A percentile compares a stretch with the other conserved stretches of the same genome.
Evolutionary conservation across 257 asterid species (phyloP).

Genomic region (Solanum sejunctum): DNA sequence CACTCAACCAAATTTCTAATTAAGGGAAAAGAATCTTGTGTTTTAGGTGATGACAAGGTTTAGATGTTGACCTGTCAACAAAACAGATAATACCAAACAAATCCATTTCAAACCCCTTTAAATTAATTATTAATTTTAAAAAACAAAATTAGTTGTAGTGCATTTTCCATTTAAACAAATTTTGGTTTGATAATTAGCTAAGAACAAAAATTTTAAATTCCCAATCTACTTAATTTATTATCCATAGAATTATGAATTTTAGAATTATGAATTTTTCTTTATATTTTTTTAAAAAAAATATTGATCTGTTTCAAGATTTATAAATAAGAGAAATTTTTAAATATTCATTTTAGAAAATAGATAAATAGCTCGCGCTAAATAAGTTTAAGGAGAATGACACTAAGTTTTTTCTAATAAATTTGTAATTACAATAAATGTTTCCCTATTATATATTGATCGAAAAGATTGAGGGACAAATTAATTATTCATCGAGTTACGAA

Average conservation of each 20-base stretch:
- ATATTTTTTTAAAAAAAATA: background rate
- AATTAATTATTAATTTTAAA: constrained; percentile 12
- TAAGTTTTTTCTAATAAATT: too few species aligned
- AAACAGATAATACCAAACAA: constrained; percentile 48
- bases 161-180: background rate
- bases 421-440: too few species aligned
- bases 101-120: constrained; percentile 21
- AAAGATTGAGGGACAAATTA: too few species aligned
- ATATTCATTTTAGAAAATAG: background rate
- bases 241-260: background rate
- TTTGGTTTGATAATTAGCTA: background rate
- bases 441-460: too few species aligned
- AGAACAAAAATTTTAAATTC: background rate
- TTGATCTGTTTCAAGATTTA: background rate
- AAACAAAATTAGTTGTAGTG: constrained; percentile 13
- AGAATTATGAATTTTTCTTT: background rate
- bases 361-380: too few species aligned
- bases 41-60: constrained; percentile 30
- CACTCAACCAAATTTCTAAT: constrained; percentile 4
- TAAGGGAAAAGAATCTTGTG: constrained; percentile 8
- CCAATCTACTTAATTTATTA: background rate
- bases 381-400: too few species aligned
- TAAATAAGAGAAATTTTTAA: background rate
- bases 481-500: too few species aligned
- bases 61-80: constrained; percentile 58